These are phyloP conservation scores for Epichloe festucae DNA, from an alignment of 2,329 filamentous ascomycete genomes.

Conservation along the genomic window DNA sequence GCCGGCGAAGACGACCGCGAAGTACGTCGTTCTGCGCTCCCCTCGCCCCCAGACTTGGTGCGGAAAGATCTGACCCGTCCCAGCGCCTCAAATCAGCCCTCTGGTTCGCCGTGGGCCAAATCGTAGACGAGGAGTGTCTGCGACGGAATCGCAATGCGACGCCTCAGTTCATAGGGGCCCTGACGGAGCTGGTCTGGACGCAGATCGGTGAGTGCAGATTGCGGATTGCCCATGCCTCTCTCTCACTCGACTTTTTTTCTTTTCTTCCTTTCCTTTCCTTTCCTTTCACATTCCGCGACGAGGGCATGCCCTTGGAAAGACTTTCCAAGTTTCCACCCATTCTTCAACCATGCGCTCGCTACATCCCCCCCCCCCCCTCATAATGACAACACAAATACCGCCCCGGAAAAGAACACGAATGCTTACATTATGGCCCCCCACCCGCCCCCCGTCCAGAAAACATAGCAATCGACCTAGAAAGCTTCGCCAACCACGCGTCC, in stretches of 20 bases:
- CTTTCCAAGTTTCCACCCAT: no score
- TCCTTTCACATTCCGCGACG: no score
- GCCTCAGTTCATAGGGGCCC: slow-evolving; percentile 74
- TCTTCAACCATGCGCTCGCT: no score
- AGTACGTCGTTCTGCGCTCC: slow-evolving; percentile 10
- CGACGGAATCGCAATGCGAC: slow-evolving; percentile 63
- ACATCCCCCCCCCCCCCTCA: no score
- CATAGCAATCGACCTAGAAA: slow-evolving; percentile 43
- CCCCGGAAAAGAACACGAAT: background rate
- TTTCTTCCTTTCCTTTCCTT: no score
- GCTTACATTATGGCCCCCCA: background rate
- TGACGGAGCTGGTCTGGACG: slow-evolving; percentile 78
- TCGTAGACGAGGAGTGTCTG: slow-evolving; percentile 70
- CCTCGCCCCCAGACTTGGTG: no score
- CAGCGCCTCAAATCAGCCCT: slow-evolving; percentile 74
- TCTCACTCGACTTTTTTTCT: no score
- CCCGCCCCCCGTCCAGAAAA: slow-evolving; percentile 28
- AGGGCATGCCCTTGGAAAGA: no score
- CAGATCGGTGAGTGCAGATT: slow-evolving; percentile 52
- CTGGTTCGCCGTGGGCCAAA: slow-evolving; percentile 74
- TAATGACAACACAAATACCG: background rate
- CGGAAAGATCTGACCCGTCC: background rate
- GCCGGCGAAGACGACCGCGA: slow-evolving; percentile 24
- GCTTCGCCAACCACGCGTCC: slow-evolving; percentile 60
- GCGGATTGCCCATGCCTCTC: no score